Conservation (phyloP, 768 basidiomycete species). For the Solioccasus polychromus region DNA sequence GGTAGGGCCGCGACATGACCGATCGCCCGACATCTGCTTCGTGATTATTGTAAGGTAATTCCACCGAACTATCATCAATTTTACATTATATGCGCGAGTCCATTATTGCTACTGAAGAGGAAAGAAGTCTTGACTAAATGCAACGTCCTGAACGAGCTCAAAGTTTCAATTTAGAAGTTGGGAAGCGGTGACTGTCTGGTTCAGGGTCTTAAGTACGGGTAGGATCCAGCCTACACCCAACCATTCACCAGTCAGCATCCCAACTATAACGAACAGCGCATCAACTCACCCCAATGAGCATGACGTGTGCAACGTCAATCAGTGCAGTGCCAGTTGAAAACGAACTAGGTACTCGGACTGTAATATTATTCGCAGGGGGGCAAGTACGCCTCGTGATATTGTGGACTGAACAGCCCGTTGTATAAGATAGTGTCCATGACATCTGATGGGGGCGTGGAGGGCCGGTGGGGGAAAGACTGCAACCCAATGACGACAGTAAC, state of each 20-base stretch:
- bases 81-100: too few relatives aligned
- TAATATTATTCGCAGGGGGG: slow-evolving; percentile 46
- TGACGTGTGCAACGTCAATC: slow-evolving; percentile 37
- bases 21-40: too few relatives aligned
- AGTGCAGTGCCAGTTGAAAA: slow-evolving; percentile 30
- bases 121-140: too few relatives aligned
- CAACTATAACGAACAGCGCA: not conserved
- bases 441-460: slow-evolving; percentile 25
- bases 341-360: slow-evolving; percentile 37
- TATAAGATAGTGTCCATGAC: slow-evolving; percentile 45
- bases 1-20: too few relatives aligned
- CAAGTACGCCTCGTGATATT: slow-evolving; percentile 27
- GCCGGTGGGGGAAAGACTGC: slow-evolving; percentile 33
- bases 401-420: slow-evolving; percentile 42
- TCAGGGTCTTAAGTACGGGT: slow-evolving; percentile 33
- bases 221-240: slow-evolving; percentile 29
- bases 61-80: too few relatives aligned
- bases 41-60: too few relatives aligned
- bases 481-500: slow-evolving; percentile 47
- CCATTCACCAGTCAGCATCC: not conserved
- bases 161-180: too few relatives aligned
- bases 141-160: too few relatives aligned
- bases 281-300: slow-evolving; percentile 40
- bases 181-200: slow-evolving; percentile 28
- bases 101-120: too few relatives aligned